Conservation (phyloP, 2,329 filamentous ascomycete genomes). For the Ascochyta lentis region DNA sequence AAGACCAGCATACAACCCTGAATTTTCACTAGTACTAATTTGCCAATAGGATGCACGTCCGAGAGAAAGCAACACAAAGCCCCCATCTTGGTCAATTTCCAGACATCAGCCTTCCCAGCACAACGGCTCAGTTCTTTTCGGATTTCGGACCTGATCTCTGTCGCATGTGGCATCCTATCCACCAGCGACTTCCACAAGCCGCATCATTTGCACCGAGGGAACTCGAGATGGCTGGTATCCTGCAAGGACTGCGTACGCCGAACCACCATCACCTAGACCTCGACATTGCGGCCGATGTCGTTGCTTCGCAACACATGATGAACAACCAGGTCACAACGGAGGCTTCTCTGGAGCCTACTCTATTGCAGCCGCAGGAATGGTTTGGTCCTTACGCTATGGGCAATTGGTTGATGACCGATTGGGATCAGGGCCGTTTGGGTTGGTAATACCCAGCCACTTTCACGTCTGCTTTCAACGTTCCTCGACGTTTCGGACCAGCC, state of each 20-base stretch:
- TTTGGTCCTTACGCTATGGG: constrained; percentile 39
- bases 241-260: constrained; percentile 39
- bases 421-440: constrained; percentile 37
- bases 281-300: constrained; percentile 21
- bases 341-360: constrained; percentile 30
- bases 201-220: constrained; percentile 31
- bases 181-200: constrained; percentile 29
- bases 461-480: neutral
- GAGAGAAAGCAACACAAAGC: constrained; percentile 38
- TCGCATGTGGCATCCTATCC: constrained; percentile 39
- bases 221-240: constrained; percentile 42
- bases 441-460: constrained; percentile 19
- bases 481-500: neutral
- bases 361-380: constrained; percentile 43
- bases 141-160: constrained; percentile 44
- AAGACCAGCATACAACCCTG: neutral
- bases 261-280: constrained; percentile 29
- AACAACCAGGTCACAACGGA: constrained; percentile 21
- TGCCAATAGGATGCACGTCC: constrained; percentile 32
- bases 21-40: neutral
- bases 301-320: constrained; percentile 27
- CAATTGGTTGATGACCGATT: constrained; percentile 45
- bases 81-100: constrained; percentile 38
- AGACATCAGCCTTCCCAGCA: constrained; percentile 34
- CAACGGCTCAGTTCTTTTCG: constrained; percentile 38